These are phyloP conservation scores for Rhizodiscina lignyota DNA, from an alignment of 495 filamentous ascomycete species.

Conservation along the genomic window DNA sequence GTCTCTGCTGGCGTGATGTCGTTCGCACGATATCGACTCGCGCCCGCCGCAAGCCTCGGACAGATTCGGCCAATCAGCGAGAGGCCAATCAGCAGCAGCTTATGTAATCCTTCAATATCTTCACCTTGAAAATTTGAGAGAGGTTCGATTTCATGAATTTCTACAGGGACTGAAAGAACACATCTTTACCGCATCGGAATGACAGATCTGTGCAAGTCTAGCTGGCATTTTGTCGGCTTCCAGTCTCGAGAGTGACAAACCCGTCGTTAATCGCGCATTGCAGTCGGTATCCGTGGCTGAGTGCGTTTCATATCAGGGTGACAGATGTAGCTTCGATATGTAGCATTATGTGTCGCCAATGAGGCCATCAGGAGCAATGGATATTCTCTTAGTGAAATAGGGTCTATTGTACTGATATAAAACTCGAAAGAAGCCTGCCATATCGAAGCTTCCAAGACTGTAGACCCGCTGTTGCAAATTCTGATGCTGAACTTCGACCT, in stretches of 20 bases:
- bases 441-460: neutral
- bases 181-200: conserved; percentile 6
- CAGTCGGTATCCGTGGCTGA: conserved; percentile 11
- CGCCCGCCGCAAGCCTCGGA: too few species aligned
- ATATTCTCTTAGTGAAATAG: too few species aligned
- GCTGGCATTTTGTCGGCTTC: conserved; percentile 6
- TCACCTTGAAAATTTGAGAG: too few species aligned
- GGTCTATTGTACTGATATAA: neutral
- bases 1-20: too few species aligned
- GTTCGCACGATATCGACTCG: too few species aligned
- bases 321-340: conserved; percentile 11
- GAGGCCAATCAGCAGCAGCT: too few species aligned
- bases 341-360: too few species aligned
- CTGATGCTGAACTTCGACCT: too few species aligned
- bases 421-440: neutral
- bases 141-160: neutral
- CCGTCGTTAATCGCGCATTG: conserved; percentile 31
- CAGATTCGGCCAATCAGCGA: too few species aligned
- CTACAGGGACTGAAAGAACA: conserved; percentile 2
- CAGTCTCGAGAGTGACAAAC: conserved; percentile 18
- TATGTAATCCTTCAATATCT: too few species aligned
- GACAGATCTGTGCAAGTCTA: neutral
- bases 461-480: too few species aligned
- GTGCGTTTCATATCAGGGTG: conserved; percentile 31
- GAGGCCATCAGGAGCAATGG: too few species aligned